phyloP scores from a whole-genome alignment of 2,329 filamentous ascomycete genomes.

The Pseudonectria foliicola region DNA sequence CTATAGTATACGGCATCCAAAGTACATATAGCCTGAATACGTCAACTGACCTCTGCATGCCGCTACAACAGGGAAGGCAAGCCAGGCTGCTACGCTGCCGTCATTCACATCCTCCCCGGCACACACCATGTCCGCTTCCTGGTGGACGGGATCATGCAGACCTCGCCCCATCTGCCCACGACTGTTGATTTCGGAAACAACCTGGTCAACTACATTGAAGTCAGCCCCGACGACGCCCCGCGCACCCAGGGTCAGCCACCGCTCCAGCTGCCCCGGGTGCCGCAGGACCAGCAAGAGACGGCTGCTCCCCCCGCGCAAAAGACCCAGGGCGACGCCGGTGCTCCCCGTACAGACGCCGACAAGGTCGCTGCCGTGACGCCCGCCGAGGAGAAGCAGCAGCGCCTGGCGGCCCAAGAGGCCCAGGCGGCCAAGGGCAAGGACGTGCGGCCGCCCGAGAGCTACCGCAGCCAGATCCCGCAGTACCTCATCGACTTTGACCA shows the following conservation, averaged over 20 bases:
- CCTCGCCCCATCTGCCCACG: constrained; percentile 78
- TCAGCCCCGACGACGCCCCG: constrained; percentile 64
- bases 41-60: constrained; percentile 13
- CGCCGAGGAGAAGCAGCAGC: constrained; percentile 7
- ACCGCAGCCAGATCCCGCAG: constrained; percentile 68
- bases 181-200: constrained; percentile 98
- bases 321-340: constrained; percentile 14
- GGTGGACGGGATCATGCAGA: constrained; percentile 88
- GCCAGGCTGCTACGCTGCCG: constrained; percentile 64
- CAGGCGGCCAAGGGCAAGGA: constrained; percentile 46
- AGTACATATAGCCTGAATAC: constrained; percentile 1
- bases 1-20: too few species aligned
- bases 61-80: constrained; percentile 38
- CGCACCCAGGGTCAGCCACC: constrained; percentile 1
- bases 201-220: constrained; percentile 96
- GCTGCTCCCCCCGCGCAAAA: constrained; percentile 27
- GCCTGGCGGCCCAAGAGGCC: constrained; percentile 1
- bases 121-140: constrained; percentile 97
- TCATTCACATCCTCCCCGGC: constrained; percentile 78
- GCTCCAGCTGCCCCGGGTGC: too few species aligned
- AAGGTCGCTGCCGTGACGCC: constrained; percentile 3
- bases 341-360: constrained; percentile 6
- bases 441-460: constrained; percentile 50
- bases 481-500: constrained; percentile 85
- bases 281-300: constrained; percentile 15